Conservation (phyloP, 1,284 basidiomycete genomes). For the Sphaerobolus stellatus region DNA sequence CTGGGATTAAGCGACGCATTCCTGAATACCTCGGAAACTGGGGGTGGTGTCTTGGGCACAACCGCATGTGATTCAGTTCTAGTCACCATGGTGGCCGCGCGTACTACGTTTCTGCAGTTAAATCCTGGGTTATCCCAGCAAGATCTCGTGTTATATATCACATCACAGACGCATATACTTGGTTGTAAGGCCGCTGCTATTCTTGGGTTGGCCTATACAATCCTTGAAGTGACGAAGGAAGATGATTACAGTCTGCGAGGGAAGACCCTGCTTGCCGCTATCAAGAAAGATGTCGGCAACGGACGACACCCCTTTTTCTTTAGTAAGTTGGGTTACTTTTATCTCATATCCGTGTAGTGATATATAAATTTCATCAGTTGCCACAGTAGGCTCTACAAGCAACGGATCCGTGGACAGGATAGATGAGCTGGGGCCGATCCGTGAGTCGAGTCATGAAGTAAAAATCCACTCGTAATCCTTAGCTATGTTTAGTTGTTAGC, state of each 20-base stretch:
- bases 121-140: conserved; percentile 54
- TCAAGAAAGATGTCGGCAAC: conserved; percentile 63
- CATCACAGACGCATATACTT: conserved; percentile 88
- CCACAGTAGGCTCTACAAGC: conserved; percentile 88
- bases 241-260: conserved; percentile 77
- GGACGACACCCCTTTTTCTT: conserved; percentile 81
- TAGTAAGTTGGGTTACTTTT: too few species aligned
- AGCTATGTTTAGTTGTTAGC: too few species aligned
- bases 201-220: conserved; percentile 74
- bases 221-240: conserved; percentile 68
- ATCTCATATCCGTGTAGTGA: too few species aligned
- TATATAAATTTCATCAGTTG: conserved; percentile 65
- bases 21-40: conserved; percentile 60
- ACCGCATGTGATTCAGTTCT: conserved; percentile 86
- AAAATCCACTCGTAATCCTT: too few species aligned
- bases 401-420: conserved; percentile 87
- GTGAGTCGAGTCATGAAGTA: conserved; percentile 38
- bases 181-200: conserved; percentile 83
- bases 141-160: conserved; percentile 88
- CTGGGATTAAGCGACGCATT: conserved; percentile 74
- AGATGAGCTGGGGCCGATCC: conserved; percentile 69
- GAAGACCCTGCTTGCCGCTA: conserved; percentile 54
- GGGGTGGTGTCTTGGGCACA: conserved; percentile 85
- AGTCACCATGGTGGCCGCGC: conserved; percentile 80
- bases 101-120: conserved; percentile 51